These are phyloP conservation scores for Eimeria brunetti DNA, from an alignment of 169 alveolate genomes.

Conservation along the genomic window DNA sequence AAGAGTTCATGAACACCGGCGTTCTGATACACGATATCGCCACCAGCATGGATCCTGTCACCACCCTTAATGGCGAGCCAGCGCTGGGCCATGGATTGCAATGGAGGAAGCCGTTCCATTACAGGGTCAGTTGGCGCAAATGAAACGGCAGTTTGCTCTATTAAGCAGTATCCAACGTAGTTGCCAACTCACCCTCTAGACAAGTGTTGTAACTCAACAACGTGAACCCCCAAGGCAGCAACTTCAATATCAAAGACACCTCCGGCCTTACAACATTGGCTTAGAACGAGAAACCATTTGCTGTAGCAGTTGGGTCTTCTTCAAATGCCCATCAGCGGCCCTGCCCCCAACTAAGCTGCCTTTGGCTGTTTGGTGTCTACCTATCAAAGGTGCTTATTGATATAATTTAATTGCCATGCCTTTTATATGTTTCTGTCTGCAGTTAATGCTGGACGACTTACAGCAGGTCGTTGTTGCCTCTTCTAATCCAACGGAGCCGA, in stretches of 20 bases:
- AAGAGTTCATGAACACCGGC: constrained; percentile 35
- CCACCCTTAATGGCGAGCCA: constrained; percentile 69
- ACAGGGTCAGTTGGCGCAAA: constrained; percentile 21
- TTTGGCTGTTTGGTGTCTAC: background rate
- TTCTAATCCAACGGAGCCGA: constrained; percentile 33
- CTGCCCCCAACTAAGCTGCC: background rate
- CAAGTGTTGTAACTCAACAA: background rate
- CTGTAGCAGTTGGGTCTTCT: background rate
- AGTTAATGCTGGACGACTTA: constrained; percentile 56
- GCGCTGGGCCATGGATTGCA: constrained; percentile 59
- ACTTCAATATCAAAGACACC: background rate
- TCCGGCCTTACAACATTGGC: background rate
- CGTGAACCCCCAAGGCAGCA: background rate
- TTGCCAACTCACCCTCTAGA: background rate
- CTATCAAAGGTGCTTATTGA: no score
- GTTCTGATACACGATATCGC: constrained; percentile 53
- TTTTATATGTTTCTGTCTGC: background rate
- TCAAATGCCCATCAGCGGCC: background rate
- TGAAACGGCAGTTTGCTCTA: background rate
- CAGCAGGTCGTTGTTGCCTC: constrained; percentile 50
- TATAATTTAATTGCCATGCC: no score
- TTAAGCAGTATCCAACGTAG: background rate
- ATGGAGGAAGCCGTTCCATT: constrained; percentile 59
- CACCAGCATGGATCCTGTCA: constrained; percentile 51
- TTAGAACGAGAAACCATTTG: background rate